phyloP scores from a whole-genome alignment of 139 green algal genomes.

The Mychonastes homosphaera region DNA sequence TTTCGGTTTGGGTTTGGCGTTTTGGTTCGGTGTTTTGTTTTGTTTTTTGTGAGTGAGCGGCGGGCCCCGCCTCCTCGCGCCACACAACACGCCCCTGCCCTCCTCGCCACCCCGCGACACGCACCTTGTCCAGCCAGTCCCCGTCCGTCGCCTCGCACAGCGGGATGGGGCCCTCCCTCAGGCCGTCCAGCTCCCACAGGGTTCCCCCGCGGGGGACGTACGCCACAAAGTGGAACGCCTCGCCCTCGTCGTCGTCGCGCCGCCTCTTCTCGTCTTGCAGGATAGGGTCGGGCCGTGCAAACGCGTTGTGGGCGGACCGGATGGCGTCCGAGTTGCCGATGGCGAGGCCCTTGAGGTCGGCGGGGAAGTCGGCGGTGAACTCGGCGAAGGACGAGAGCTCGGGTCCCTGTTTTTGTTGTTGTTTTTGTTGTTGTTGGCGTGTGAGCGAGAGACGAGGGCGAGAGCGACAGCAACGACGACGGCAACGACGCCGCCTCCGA shows the following conservation, averaged over 20 bases:
- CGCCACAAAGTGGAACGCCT: conserved; percentile 39
- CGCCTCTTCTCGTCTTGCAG: conserved; percentile 57
- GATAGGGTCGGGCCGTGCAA: conserved; percentile 80
- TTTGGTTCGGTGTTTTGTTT: no score
- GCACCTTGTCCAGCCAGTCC: conserved; percentile 10
- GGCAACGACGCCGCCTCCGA: no score
- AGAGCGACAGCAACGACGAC: no score
- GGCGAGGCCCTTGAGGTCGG: conserved; percentile 62
- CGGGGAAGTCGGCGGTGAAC: conserved; percentile 78
- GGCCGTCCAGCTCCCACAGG: conserved; percentile 93
- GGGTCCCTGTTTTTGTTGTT: conserved; percentile 53
- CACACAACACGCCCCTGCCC: no score
- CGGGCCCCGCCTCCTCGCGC: no score
- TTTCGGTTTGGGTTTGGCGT: no score
- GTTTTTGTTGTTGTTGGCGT: no score
- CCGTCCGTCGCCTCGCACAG: conserved; percentile 31
- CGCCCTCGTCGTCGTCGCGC: conserved; percentile 31
- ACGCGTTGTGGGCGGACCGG: conserved; percentile 87
- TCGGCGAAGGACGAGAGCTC: conserved; percentile 64
- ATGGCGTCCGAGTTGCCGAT: conserved; percentile 94
- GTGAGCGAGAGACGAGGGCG: no score
- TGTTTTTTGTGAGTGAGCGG: no score
- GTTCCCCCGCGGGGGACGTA: conserved; percentile 67
- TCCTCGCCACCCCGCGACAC: no score
- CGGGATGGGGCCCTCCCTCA: conserved; percentile 85